Evolutionary conservation across 1,284 basidiomycete genomes (phyloP).

Genomic region (Pseudozyma flocculosa): DNA sequence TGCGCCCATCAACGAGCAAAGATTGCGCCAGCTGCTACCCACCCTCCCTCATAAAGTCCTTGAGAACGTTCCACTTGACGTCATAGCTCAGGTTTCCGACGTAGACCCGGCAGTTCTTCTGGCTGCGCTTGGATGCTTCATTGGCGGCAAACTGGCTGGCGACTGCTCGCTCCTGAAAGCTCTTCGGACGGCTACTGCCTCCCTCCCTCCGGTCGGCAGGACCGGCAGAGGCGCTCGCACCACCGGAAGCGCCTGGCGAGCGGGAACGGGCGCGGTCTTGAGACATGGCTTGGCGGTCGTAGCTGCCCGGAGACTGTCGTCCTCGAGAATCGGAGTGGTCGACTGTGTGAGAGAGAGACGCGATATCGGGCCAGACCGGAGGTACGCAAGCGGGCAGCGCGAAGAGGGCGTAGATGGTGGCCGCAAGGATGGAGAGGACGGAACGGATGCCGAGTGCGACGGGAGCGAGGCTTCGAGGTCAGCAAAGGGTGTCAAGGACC

Average conservation of each 20-base stretch:
- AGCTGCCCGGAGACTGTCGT: conserved; percentile 22
- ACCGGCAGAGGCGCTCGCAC: conserved; percentile 15
- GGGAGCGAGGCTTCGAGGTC: too few relatives aligned
- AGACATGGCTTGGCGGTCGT: conserved; percentile 26
- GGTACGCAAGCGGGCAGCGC: too few relatives aligned
- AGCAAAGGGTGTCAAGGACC: too few relatives aligned
- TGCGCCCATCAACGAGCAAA: too few relatives aligned
- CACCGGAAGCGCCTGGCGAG: conserved; percentile 16
- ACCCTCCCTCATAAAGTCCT: conserved; percentile 60
- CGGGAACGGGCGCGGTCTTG: conserved; percentile 31
- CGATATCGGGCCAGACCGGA: too few relatives aligned
- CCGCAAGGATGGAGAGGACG: neutral
- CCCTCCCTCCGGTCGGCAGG: neutral
- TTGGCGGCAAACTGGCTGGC: conserved; percentile 27
- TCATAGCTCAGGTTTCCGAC: conserved; percentile 97
- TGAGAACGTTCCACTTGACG: conserved; percentile 94
- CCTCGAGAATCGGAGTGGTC: conserved; percentile 26
- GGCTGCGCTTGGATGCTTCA: conserved; percentile 75
- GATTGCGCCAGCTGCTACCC: too few relatives aligned
- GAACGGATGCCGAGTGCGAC: too few relatives aligned
- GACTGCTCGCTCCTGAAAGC: conserved; percentile 18
- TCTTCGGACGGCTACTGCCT: conserved; percentile 9
- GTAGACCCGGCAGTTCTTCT: conserved; percentile 96
- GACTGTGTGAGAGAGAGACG: conserved; percentile 2
- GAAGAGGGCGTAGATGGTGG: neutral